phyloP scores from a whole-genome alignment of 768 basidiomycete species.

The Mycena leptocephala region DNA sequence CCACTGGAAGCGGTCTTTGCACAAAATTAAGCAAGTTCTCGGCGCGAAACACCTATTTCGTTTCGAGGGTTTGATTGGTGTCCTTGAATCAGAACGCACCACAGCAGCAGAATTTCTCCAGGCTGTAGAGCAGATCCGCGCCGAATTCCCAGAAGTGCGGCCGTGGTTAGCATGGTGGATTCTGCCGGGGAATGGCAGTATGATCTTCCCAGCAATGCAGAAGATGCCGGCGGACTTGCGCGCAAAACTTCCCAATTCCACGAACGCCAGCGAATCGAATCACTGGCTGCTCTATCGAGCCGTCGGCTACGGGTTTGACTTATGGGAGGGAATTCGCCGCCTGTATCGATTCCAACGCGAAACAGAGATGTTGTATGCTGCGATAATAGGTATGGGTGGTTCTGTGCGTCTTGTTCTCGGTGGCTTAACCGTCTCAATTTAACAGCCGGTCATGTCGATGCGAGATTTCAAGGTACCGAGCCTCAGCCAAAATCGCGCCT shows the following conservation, averaged over 20 bases:
- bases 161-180: too few species aligned
- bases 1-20: constrained; percentile 15
- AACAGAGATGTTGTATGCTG: constrained; percentile 17
- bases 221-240: too few species aligned
- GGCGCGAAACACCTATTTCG: background rate
- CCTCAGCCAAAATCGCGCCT: constrained; percentile 15
- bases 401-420: too few species aligned
- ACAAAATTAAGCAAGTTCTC: constrained; percentile 16
- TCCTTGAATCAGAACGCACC: background rate
- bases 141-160: constrained; percentile 20
- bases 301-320: background rate
- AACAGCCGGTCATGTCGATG: constrained; percentile 7
- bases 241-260: too few species aligned
- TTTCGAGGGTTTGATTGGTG: constrained; percentile 1
- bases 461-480: constrained; percentile 6
- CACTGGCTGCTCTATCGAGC: constrained; percentile 4
- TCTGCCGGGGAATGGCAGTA: constrained; percentile 18
- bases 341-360: constrained; percentile 13
- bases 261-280: too few species aligned
- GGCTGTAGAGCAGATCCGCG: background rate
- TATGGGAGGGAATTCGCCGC: constrained; percentile 8
- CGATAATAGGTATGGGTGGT: background rate
- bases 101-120: too few species aligned
- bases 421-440: too few species aligned
- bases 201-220: constrained; percentile 28